Evolutionary conservation across 257 asterid genomes (phyloP), one percentile per base, ranked within the genome.

Genomic region (Jasminum sambac): DNA sequence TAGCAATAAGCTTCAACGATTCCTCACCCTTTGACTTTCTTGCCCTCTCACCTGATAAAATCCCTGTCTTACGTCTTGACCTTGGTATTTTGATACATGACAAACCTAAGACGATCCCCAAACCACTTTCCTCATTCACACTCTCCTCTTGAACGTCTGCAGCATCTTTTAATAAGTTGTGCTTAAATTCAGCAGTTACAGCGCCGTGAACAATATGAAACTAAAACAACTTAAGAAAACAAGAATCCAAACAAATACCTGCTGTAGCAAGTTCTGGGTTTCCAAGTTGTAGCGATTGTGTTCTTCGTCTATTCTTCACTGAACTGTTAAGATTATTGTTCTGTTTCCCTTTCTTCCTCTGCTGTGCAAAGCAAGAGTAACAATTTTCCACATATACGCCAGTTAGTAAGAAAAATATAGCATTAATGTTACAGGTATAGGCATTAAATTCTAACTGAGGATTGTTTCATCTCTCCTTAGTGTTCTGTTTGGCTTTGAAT

Each of bases 91-190:
- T 80, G n/a, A 74, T 64, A 79, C 96, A 86, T 73, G 87, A 91
- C 82, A 88, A 77, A 71, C 89, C 95, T 70, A 87, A 23, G 78
- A 89, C 30, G 64, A 87, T 50, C 85, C 84, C 82, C 57, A 70
- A 74, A 67, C 64, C 80, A 72, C 76, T 19, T 63, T 68, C 82
- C 62, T 43, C 63, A 66, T 70, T 69, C 55, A 44, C 68, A 76
- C 42, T 73, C 52, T 67, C 79, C 26, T 72, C 76, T 70, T 67
- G 83, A 75, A 75, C 71, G 71, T 50, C 87, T 40, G 78, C 78
- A 76, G 68, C 72, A 67, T 75, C 75, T 72, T 72, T 78, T 14
- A 68, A 76, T 59, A 76, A 78, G 67, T 68, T 65, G 61, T 68
- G 75, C 77, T 81, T 46, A 43, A 74, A 78, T 68, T 69, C 55